phyloP scores from a whole-genome alignment of 2,329 filamentous ascomycete genomes.

The Sporothrix protearum region DNA sequence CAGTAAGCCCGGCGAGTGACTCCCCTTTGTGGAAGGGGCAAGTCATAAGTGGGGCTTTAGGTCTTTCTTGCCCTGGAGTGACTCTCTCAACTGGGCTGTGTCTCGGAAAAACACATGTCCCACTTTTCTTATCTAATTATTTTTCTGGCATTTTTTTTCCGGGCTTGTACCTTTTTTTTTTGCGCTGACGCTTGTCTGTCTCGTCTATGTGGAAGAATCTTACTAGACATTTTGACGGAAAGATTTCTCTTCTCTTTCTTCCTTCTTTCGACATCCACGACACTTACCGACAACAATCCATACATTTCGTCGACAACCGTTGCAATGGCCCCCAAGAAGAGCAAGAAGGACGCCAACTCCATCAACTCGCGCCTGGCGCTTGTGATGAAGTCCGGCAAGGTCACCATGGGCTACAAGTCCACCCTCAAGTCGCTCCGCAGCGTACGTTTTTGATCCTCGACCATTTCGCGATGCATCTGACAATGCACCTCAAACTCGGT shows the following conservation, averaged over 20 bases:
- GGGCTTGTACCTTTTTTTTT: not conserved
- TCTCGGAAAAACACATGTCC: constrained; percentile 26
- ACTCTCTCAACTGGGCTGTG: not conserved
- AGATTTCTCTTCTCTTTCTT: not conserved
- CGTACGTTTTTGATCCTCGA: constrained; percentile 20
- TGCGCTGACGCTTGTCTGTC: not conserved
- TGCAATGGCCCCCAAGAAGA: constrained; percentile 68
- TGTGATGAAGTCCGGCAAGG: constrained; percentile 67
- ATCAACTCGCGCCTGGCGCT: constrained; percentile 60
- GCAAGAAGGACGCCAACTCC: constrained; percentile 47
- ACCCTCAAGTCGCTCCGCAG: constrained; percentile 40
- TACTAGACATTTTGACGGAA: not conserved
- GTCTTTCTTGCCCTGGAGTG: constrained; percentile 33
- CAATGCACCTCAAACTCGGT: not conserved
- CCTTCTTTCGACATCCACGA: constrained; percentile 20
- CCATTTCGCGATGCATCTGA: not conserved
- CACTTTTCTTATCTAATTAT: constrained; percentile 6
- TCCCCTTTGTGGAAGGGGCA: constrained; percentile 15
- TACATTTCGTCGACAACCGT: constrained; percentile 39
- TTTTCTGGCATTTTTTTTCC: constrained; percentile 19
- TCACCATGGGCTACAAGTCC: constrained; percentile 87
- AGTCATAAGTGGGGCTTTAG: constrained; percentile 39
- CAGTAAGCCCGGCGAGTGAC: constrained; percentile 13
- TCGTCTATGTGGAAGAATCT: not conserved
- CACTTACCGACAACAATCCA: constrained; percentile 24